Evolutionary conservation across 2,329 filamentous ascomycete species (phyloP).

Genomic region (Sclerotinia borealis): DNA sequence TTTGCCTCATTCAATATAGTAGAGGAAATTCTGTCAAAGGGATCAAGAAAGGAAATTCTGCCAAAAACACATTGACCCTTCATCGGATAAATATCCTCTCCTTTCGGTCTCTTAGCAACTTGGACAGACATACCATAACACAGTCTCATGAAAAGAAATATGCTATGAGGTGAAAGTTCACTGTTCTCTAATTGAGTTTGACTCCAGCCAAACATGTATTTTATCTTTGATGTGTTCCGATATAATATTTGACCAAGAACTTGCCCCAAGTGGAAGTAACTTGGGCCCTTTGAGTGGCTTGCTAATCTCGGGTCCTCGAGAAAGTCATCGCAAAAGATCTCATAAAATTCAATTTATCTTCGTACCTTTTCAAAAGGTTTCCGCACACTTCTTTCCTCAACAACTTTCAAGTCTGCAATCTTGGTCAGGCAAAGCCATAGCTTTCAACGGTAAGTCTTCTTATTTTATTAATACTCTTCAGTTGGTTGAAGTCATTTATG

Average conservation of each 20-base stretch:
- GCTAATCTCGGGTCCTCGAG: neutral
- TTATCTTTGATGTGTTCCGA: neutral
- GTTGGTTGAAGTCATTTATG: too few relatives aligned
- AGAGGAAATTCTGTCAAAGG: neutral
- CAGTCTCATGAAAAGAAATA: neutral
- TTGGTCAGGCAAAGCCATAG: too few relatives aligned
- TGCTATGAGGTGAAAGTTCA: neutral
- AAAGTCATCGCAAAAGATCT: neutral
- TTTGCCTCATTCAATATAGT: neutral
- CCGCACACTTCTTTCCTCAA: too few relatives aligned
- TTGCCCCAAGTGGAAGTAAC: neutral
- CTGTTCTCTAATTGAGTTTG: neutral
- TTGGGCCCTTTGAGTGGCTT: neutral
- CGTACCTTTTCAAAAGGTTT: neutral
- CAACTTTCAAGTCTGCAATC: too few relatives aligned
- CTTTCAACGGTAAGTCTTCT: too few relatives aligned
- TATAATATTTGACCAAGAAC: neutral
- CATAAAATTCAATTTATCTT: neutral
- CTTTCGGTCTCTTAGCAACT: neutral
- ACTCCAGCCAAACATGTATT: neutral
- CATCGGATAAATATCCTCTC: neutral
- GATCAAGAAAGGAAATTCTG: neutral
- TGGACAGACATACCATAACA: neutral
- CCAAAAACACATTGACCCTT: neutral
- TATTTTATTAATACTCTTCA: too few relatives aligned